Evolutionary conservation across 768 basidiomycete genomes (phyloP).

Genomic region (Crepidotus variabilis): DNA sequence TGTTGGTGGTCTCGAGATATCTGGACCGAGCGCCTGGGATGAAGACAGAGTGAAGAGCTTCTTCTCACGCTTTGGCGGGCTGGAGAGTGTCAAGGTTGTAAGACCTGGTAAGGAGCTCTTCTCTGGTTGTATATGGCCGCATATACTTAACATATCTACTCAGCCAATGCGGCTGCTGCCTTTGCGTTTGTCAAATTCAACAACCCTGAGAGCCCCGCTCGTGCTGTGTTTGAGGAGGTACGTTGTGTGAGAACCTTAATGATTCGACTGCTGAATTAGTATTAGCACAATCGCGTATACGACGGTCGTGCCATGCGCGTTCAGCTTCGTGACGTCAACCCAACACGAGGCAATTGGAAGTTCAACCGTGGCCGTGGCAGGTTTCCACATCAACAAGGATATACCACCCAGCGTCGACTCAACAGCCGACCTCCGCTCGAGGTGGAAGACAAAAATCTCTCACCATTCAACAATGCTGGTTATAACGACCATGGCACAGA

Average conservation of each 20-base stretch:
- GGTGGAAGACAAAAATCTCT: conserved; percentile 4
- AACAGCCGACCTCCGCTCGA: conserved; percentile 13
- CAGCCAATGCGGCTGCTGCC: conserved; percentile 62
- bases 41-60: conserved; percentile 56
- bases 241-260: neutral
- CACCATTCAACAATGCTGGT: neutral
- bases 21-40: conserved; percentile 63
- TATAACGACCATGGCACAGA: neutral
- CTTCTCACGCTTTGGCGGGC: conserved; percentile 61
- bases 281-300: conserved; percentile 66
- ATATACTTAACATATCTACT: neutral
- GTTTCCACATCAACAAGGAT: conserved; percentile 23
- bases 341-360: conserved; percentile 47
- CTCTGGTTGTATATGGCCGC: neutral
- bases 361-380: conserved; percentile 43
- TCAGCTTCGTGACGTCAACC: conserved; percentile 67
- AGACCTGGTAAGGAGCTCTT: conserved; percentile 47
- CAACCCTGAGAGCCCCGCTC: conserved; percentile 58
- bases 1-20: conserved; percentile 71
- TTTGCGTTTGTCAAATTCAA: conserved; percentile 79
- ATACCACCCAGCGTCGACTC: conserved; percentile 23
- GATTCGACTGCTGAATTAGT: conserved; percentile 5
- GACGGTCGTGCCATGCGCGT: conserved; percentile 74
- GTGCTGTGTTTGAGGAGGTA: conserved; percentile 66
- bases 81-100: conserved; percentile 64